Evolutionary conservation across 176 grass and related monocot species (phyloP).

Genomic region (Rhynchospora pubera): DNA sequence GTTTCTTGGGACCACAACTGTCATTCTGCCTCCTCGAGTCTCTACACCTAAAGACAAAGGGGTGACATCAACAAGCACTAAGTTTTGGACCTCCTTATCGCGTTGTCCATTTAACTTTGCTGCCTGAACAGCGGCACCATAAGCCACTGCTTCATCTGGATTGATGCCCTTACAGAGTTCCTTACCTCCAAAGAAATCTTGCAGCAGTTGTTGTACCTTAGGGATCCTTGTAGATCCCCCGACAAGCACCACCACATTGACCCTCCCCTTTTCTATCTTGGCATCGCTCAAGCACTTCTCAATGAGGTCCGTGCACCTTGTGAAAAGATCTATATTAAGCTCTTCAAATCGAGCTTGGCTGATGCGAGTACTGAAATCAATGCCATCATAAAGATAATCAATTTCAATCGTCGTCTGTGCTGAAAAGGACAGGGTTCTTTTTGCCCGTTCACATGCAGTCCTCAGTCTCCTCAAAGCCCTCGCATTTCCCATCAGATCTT

Average conservation of each 20-base stretch:
- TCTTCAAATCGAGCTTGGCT: constrained; percentile 34
- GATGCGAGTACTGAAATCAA: constrained; percentile 30
- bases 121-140: not conserved
- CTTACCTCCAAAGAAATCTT: constrained; percentile 5
- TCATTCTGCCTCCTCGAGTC: constrained; percentile 10
- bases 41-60: constrained; percentile 12
- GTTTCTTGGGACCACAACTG: constrained; percentile 13
- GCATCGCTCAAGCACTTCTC: constrained; percentile 27
- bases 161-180: constrained; percentile 16
- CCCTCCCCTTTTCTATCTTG: constrained; percentile 14
- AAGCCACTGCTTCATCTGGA: constrained; percentile 21
- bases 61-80: constrained; percentile 20
- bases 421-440: constrained; percentile 14
- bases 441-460: constrained; percentile 21
- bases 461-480: constrained; percentile 19
- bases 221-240: constrained; percentile 30
- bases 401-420: constrained; percentile 4
- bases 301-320: constrained; percentile 28
- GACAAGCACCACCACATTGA: constrained; percentile 20
- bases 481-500: not conserved
- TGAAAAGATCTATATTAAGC: constrained; percentile 39
- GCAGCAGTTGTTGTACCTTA: constrained; percentile 10
- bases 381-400: constrained; percentile 20
- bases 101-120: not conserved
- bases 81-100: not conserved